Base-by-base conservation (phyloP, 495 filamentous ascomycete species). In the Jackrogersella minutella region DNA sequence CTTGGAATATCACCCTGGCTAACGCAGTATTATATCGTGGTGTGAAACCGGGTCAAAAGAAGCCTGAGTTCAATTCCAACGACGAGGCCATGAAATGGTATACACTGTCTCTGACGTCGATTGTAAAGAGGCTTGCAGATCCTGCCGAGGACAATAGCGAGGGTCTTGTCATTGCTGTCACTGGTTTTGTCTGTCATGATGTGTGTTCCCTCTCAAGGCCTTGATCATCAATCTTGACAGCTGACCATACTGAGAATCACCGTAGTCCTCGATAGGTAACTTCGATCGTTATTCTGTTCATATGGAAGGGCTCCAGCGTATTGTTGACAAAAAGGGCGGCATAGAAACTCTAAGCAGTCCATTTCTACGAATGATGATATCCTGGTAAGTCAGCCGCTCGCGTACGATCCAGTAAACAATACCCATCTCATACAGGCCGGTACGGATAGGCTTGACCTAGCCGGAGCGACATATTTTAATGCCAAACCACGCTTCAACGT, bases 81-180 rank as follows among this genome's bases (percentile, higher is more conserved):
- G 19, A 33, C 31, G 65, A 74, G 16, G 65, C 71, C 8, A 61
- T 71, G 65, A 72, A 62, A 33, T 74, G 64, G 71, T 72, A 74
- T 16, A 69, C 69, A 16, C 33, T 61, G 28, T 74, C 68, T 22
- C 41, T 74, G 11, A 39, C 52, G n/a, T 72, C 68, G 0, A 44
- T 71, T 16, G 58, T 58, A 2, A 67, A 53, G 21, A 67, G 71
- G 37, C 66, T 74, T 14, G 49, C 47, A 3, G 62, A 69, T 14
- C 69, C 70, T n/a, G 49, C 22, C 3, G 50, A 66, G 36, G 64
- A 36, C 19, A 34, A 40, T 19, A 62, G 40, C 24, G 61, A 72
- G 26, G 70, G 68, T 1, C 58, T 73, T 17, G 26, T 74, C 10
- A 21, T 68, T 62, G 73, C 73, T 16, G 50, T 73, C 16, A 62